Base-by-base conservation (phyloP, 306 rosid genomes). In the Trichosanthes cucumerina region DNA sequence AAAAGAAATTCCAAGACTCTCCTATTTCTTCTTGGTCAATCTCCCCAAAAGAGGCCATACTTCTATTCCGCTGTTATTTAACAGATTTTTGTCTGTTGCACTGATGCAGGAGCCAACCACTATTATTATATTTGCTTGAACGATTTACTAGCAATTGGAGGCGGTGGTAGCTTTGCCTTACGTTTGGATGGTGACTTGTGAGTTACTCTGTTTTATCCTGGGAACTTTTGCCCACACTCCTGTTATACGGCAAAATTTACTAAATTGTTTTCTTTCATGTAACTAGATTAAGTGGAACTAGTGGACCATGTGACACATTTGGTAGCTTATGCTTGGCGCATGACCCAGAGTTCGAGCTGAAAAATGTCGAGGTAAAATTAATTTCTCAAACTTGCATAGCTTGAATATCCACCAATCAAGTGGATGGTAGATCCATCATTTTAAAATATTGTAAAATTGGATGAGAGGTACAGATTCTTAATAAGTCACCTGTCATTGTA, bases 181-280 rank as follows among this genome's bases (percentile, higher is more conserved):
- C 80, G 90, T 84, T 89, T 96, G 83, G 96, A 91, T 83, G 99
- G 83, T 65, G 99, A 96, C 80, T 85, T 96, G 99, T 96, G 87
- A 96, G 98, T 81, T 52, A 31, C 53, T 81, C 18, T 66, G 11
- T 11, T 53, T 57, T 76, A 31, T 63, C 31, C 50, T 47, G 66
- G 36, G 63, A 63, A 28, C 69, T 31, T 63, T 13, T 47, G 11
- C 19, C 63, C 34, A 66, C 59, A 24, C 47, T 77, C n/a, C 26
- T 9, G 47, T 65, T 21, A 74, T 69, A 80, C 68, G 74, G 31
- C 5, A 39, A 23, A 19, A 49, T 72, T 15, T 53, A 43, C 77
- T 80, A 5, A 36, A 56, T 74, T 62, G 72, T 76, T 80, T 85
- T 50, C 75, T 50, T 15, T 79, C 85, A 38, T 80, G 46, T 43